Percentiles rank a stretch among this genome's conserved stretches.
Evolutionary conservation across 495 filamentous ascomycete species (phyloP).

Genomic region (Xylaria longipes): DNA sequence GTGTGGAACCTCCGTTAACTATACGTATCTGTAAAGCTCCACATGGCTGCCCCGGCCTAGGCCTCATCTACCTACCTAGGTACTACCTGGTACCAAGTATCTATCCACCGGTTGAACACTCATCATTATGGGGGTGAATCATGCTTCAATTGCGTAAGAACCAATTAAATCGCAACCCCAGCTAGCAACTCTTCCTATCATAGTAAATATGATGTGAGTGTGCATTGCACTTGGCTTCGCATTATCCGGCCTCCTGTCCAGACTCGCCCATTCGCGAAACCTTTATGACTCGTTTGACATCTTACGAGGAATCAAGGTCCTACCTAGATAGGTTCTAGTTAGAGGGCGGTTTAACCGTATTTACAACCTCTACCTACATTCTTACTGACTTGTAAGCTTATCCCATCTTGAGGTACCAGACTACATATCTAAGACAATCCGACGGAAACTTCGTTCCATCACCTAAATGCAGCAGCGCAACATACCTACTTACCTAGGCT

Average conservation of each 20-base stretch:
- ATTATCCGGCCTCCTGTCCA: neutral
- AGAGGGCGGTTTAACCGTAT: no score
- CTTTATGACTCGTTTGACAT: neutral
- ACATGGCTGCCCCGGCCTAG: neutral
- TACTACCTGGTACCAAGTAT: no score
- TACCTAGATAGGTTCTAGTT: no score
- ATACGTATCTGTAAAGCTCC: neutral
- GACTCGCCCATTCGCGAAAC: neutral
- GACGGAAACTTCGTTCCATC: neutral
- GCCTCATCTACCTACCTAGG: neutral
- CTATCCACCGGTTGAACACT: neutral
- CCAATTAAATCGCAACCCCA: neutral
- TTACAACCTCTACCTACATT: neutral
- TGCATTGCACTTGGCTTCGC: neutral
- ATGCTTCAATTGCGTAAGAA: neutral
- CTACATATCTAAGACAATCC: neutral
- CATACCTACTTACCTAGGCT: neutral
- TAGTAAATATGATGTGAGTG: neutral
- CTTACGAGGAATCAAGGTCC: neutral
- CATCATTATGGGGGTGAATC: neutral
- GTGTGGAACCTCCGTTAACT: neutral
- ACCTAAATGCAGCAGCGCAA: neutral
- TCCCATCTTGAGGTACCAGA: neutral
- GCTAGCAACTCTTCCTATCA: neutral
- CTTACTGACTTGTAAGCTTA: neutral